Percentiles rank a stretch among this genome's conserved stretches.
Evolutionary conservation across 768 basidiomycete species (phyloP).

Genomic region (Amyloporia xantha): DNA sequence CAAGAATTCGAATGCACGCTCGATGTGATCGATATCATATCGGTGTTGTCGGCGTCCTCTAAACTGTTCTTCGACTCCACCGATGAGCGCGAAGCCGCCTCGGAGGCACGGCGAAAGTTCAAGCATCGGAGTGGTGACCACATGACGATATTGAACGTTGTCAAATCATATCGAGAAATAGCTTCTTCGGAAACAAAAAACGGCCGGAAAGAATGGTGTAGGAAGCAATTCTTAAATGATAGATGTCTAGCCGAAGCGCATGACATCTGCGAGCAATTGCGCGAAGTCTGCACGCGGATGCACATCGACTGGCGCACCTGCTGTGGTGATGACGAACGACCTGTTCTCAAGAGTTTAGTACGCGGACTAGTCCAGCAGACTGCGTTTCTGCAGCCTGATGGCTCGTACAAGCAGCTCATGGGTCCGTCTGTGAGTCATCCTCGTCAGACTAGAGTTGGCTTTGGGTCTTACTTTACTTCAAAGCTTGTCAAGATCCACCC

Average conservation of each 20-base stretch:
- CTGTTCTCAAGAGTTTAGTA: conserved; percentile 64
- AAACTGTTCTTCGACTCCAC: conserved; percentile 74
- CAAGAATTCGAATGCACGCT: conserved; percentile 61
- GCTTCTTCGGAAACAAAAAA: conserved; percentile 38
- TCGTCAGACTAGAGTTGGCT: no score
- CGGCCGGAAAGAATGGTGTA: conserved; percentile 71
- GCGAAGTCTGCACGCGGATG: conserved; percentile 51
- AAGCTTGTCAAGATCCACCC: conserved; percentile 87
- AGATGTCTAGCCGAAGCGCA: conserved; percentile 72
- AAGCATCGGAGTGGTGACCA: conserved; percentile 86
- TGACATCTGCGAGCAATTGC: conserved; percentile 76
- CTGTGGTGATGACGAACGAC: conserved; percentile 51
- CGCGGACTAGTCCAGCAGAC: conserved; percentile 77
- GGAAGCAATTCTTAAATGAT: conserved; percentile 75
- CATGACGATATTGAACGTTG: conserved; percentile 80
- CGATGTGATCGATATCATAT: conserved; percentile 81
- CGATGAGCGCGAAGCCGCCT: conserved; percentile 67
- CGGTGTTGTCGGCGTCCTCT: conserved; percentile 75
- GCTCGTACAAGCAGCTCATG: conserved; percentile 78
- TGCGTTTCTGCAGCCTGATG: conserved; percentile 80
- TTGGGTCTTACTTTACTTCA: background rate
- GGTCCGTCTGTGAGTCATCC: conserved; percentile 61
- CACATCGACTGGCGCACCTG: conserved; percentile 54
- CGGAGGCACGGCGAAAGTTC: conserved; percentile 71
- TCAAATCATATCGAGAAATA: conserved; percentile 76